These are phyloP conservation scores for Lichtheimia hyalospora DNA, from an alignment of 371 early-diverging fungal species.

Conservation along the genomic window DNA sequence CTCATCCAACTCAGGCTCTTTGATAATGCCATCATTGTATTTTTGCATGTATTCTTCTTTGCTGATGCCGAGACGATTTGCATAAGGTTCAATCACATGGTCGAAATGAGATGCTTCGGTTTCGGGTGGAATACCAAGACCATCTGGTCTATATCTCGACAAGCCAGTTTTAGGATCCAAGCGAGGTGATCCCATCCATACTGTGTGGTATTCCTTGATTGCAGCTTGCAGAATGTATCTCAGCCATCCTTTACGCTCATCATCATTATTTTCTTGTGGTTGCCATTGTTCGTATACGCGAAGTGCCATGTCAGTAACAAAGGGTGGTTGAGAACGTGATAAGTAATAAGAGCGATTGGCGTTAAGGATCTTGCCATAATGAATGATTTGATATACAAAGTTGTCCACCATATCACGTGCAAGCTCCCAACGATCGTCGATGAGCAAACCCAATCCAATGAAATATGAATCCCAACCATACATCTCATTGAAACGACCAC, in stretches of 20 bases:
- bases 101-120: slow-evolving; percentile 91
- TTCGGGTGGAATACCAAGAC: slow-evolving; percentile 93
- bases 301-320: slow-evolving; percentile 90
- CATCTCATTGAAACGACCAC: slow-evolving; percentile 96
- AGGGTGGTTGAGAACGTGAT: slow-evolving; percentile 92
- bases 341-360: slow-evolving; percentile 95
- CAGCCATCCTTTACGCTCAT: slow-evolving; percentile 66
- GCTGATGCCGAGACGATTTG: slow-evolving; percentile 58
- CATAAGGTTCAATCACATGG: slow-evolving; percentile 81
- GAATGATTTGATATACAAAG: slow-evolving; percentile 88
- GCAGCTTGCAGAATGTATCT: slow-evolving; percentile 66
- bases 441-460: slow-evolving; percentile 80
- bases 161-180: slow-evolving; percentile 72
- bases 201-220: slow-evolving; percentile 84
- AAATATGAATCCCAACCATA: slow-evolving; percentile 97
- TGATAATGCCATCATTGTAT: slow-evolving; percentile 62
- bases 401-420: slow-evolving; percentile 93
- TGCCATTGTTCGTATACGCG: slow-evolving; percentile 50
- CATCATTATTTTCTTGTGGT: slow-evolving; percentile 36
- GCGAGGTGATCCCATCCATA: slow-evolving; percentile 85
- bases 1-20: slow-evolving; percentile 81
- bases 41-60: slow-evolving; percentile 63
- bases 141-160: slow-evolving; percentile 79
- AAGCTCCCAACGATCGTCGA: slow-evolving; percentile 77
- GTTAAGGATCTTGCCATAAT: slow-evolving; percentile 95